These are phyloP conservation scores for Vitis hybrid DNA, from an alignment of 177 flowering plant species.

Conservation along the genomic window DNA sequence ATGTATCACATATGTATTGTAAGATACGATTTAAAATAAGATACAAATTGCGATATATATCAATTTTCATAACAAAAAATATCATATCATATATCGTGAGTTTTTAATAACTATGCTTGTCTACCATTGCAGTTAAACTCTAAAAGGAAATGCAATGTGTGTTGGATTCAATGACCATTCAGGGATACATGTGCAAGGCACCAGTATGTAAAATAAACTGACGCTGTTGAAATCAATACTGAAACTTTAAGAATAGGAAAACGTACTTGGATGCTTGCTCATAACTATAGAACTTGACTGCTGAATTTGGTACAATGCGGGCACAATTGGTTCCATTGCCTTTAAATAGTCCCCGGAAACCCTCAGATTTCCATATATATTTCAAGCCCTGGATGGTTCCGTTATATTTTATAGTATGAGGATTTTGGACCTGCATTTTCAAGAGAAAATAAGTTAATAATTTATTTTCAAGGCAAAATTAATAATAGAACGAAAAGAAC, in stretches of 20 bases:
- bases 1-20: too few relatives aligned
- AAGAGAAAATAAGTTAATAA: constrained; percentile 2
- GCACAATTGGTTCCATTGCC: constrained; percentile 98
- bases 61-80: too few relatives aligned
- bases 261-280: constrained; percentile 87
- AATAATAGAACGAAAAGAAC: not conserved
- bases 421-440: constrained; percentile 81
- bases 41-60: too few relatives aligned
- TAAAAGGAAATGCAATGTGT: too few relatives aligned
- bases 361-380: constrained; percentile 91
- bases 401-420: constrained; percentile 80
- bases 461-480: not conserved
- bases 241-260: not conserved
- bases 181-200: not conserved
- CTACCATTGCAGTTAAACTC: too few relatives aligned
- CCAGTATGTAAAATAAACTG: not conserved
- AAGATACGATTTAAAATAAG: too few relatives aligned
- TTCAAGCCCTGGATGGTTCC: constrained; percentile 92
- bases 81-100: too few relatives aligned
- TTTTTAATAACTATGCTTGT: too few relatives aligned
- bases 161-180: too few relatives aligned
- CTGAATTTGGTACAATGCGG: constrained; percentile 92
- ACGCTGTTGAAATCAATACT: not conserved
- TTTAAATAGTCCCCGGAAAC: constrained; percentile 81
- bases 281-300: constrained; percentile 94